Conservation (phyloP, 1,284 basidiomycete genomes). For the Boletus semigastroideus region DNA sequence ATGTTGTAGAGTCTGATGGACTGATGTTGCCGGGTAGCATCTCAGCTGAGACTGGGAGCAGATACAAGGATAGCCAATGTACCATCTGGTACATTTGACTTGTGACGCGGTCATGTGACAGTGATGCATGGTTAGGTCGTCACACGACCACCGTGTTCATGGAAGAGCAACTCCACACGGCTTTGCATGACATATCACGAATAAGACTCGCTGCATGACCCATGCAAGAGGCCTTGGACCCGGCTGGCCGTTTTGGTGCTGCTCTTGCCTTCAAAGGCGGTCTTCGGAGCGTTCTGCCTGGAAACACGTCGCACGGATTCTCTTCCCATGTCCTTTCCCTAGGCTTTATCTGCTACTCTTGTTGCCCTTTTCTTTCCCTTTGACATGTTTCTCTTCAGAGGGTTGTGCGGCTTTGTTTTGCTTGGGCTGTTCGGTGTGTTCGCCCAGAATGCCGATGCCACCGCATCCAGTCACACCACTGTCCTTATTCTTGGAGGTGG, state of each 20-base stretch:
- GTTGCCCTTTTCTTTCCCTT: not conserved
- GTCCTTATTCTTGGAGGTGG: constrained; percentile 64
- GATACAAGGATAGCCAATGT: too few species aligned
- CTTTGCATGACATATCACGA: not conserved
- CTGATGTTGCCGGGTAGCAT: too few species aligned
- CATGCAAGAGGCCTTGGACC: not conserved
- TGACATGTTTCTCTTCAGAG: constrained; percentile 10
- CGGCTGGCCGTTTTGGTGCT: not conserved
- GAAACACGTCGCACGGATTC: not conserved
- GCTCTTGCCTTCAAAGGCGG: not conserved
- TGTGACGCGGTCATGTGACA: too few species aligned
- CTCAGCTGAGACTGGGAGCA: too few species aligned
- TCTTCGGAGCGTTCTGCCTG: not conserved
- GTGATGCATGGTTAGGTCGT: too few species aligned
- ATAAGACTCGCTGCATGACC: not conserved
- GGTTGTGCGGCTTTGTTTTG: not conserved
- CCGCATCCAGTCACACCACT: constrained; percentile 23
- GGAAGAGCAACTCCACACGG: not conserved
- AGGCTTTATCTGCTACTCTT: not conserved
- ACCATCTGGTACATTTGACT: too few species aligned
- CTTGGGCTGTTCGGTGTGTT: constrained; percentile 8
- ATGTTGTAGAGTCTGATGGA: too few species aligned
- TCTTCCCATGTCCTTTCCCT: not conserved
- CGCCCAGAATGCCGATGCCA: constrained; percentile 9
- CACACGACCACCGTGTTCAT: not conserved